Evolutionary conservation across 306 rosid genomes (phyloP), one percentile per base, ranked within the genome.

Genomic region (Clitoria ternatea): DNA sequence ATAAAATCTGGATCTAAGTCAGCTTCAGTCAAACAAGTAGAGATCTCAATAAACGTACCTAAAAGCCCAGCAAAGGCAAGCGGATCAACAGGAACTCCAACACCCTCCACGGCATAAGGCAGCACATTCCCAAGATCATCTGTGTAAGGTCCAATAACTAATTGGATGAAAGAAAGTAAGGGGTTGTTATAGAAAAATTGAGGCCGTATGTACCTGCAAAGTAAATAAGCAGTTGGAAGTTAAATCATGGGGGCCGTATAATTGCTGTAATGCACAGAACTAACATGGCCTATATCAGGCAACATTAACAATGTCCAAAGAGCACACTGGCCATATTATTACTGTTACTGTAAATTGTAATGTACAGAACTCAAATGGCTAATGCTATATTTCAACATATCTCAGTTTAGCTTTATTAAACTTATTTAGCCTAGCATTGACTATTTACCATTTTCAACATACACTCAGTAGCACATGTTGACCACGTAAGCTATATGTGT

Each of bases 71-170:
- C 97, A 75, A 93, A 93, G 61, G 98, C 96, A 67, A 92, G 95
- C 22, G 98, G 98, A 74, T 93, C 98, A 39, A 90, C 97, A 9
- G 98, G 98, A 79, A 93, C 98, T 73, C 98, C 97, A 27, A 90
- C 98, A 37, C 98, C 98, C 79, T 93, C 98, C 39, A 88, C 97
- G 0, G 98, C 98, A 78, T 93, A 86, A 2, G 98, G 98, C 53
- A 93, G 52, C 56, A 93, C 98, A 80, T 90, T 93, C 56, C 98
- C 98, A 53, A 93, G 96, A 82, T 93, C 98, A 63, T 93, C 98
- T 1, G 93, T 20, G 66, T 93, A 93, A 13, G 98, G 98, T 18
- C 98, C 98, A 49, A 93, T 85, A 39, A 90, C 97, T 37, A 74
- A 84, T 71, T 93, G 88, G 79, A 93, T 59, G 72, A 93, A 88